Conservation (phyloP, 257 asterid species). For the Przewalskia tangutica region DNA sequence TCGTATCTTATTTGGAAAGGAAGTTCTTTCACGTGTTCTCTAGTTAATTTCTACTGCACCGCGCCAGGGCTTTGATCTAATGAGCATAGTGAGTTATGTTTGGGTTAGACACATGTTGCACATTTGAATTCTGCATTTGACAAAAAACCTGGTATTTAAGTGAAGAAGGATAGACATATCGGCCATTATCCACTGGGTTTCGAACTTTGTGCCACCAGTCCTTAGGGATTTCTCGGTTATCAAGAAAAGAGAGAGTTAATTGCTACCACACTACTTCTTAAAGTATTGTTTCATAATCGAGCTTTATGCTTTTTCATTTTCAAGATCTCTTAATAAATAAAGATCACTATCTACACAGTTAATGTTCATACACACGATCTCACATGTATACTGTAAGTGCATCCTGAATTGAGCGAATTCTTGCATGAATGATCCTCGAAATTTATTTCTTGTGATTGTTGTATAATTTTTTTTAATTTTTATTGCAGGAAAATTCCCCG, state of each 20-base stretch:
- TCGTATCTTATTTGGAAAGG: neutral
- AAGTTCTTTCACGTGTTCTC: neutral
- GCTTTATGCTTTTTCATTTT: neutral
- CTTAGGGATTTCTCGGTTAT: neutral
- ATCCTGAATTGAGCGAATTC: neutral
- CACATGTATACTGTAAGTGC: neutral
- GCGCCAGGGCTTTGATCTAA: neutral
- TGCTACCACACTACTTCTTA: neutral
- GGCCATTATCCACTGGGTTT: too few relatives aligned
- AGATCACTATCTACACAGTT: neutral
- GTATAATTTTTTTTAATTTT: neutral
- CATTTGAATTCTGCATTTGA: too few relatives aligned
- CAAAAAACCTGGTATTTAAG: too few relatives aligned
- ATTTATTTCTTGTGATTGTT: neutral
- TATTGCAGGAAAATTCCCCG: conserved; percentile 79
- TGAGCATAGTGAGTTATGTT: neutral
- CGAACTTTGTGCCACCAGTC: neutral
- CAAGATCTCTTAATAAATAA: neutral
- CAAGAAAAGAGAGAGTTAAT: too few relatives aligned
- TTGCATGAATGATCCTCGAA: neutral
- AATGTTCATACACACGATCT: too few relatives aligned
- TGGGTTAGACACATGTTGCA: too few relatives aligned
- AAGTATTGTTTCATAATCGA: neutral
- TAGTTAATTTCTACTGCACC: neutral
- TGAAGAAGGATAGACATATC: too few relatives aligned